A percentile compares a stretch with the other conserved stretches of the same genome.
Evolutionary conservation across 257 asterid genomes (phyloP).

Genomic region (Solanum raphanifolium): DNA sequence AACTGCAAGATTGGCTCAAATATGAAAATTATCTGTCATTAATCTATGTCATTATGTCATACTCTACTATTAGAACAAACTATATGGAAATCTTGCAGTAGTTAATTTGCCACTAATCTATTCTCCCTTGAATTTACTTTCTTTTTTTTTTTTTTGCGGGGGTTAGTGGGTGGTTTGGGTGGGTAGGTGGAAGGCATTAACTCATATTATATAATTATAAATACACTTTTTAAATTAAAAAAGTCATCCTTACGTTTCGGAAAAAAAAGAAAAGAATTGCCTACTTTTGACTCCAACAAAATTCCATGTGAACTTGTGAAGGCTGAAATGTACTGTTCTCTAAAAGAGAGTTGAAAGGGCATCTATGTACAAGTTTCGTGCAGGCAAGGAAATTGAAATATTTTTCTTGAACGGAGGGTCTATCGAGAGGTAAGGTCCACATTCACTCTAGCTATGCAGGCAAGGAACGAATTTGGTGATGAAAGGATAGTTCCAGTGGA

Average conservation of each 20-base stretch:
- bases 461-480: background rate
- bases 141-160: background rate
- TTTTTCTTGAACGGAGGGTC: background rate
- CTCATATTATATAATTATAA: background rate
- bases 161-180: background rate
- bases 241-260: background rate
- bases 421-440: background rate
- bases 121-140: background rate
- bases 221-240: background rate
- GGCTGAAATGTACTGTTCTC: background rate
- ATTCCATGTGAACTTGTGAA: background rate
- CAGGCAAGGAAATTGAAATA: background rate
- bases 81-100: background rate
- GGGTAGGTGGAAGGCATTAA: background rate
- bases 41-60: background rate
- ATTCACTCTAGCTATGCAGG: background rate
- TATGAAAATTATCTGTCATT: background rate
- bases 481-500: background rate
- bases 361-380: background rate
- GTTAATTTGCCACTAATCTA: background rate
- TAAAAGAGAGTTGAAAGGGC: background rate
- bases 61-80: background rate
- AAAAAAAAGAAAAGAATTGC: background rate
- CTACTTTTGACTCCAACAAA: background rate
- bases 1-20: background rate